Evolutionary conservation across 257 asterid genomes (phyloP).

Genomic region (Echites panduratus): DNA sequence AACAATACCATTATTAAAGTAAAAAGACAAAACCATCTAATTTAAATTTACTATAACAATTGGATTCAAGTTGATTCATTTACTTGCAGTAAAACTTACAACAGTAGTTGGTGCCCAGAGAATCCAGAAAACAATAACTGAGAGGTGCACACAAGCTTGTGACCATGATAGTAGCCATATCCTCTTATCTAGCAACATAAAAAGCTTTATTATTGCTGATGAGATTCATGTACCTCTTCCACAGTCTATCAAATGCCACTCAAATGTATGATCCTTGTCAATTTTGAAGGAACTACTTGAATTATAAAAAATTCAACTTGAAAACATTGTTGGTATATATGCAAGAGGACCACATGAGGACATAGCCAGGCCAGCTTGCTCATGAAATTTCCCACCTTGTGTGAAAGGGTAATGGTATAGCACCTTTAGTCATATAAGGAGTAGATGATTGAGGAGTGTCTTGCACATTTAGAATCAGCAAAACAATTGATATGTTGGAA

Average conservation of each 20-base stretch:
- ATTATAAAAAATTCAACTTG: neutral
- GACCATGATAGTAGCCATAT: constrained; percentile 74
- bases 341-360: neutral
- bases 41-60: neutral
- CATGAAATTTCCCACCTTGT: neutral
- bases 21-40: neutral
- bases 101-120: constrained; percentile 83
- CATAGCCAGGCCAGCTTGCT: neutral
- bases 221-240: constrained; percentile 1
- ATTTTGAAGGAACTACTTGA: neutral
- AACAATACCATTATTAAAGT: constrained; percentile 6
- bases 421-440: neutral
- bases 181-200: constrained; percentile 56
- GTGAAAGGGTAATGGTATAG: neutral
- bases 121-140: constrained; percentile 71
- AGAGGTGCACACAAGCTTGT: constrained; percentile 62
- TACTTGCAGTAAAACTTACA: constrained; percentile 33
- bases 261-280: constrained; percentile 4
- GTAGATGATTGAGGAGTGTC: neutral
- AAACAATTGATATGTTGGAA: neutral
- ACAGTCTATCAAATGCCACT: neutral
- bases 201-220: constrained; percentile 10
- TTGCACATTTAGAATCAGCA: neutral
- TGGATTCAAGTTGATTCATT: neutral
- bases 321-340: neutral